These are phyloP conservation scores for Kalmusia sp. DNA, from an alignment of 2,329 filamentous ascomycete genomes.

Conservation along the genomic window DNA sequence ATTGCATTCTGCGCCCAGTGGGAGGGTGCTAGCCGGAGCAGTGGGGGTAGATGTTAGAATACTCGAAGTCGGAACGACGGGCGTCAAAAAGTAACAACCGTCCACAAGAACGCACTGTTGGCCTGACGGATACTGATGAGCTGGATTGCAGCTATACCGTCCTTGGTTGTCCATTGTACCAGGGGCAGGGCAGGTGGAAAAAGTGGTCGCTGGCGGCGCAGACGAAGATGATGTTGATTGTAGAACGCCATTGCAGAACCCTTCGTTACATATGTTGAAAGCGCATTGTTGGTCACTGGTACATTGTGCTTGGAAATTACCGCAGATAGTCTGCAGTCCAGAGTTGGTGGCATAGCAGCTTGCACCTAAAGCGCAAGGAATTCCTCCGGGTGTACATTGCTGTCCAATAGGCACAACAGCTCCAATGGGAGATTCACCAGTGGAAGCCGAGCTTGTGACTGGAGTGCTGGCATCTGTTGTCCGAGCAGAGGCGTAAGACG, in stretches of 20 bases:
- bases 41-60: conserved; percentile 19
- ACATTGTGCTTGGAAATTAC: conserved; percentile 28
- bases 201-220: conserved; percentile 11
- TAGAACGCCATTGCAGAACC: conserved; percentile 24
- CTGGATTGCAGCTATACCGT: conserved; percentile 6
- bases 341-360: conserved; percentile 26
- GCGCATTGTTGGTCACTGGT: conserved; percentile 25
- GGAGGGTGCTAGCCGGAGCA: conserved; percentile 19
- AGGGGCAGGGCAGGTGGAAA: conserved; percentile 3
- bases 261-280: conserved; percentile 27
- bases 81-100: conserved; percentile 1
- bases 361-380: conserved; percentile 21
- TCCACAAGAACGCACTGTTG: neutral
- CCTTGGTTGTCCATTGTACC: conserved; percentile 1
- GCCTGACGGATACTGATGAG: conserved; percentile 1
- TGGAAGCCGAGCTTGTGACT: conserved; percentile 2
- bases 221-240: conserved; percentile 12
- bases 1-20: conserved; percentile 26
- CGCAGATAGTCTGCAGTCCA: conserved; percentile 17
- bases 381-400: conserved; percentile 18
- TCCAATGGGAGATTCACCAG: conserved; percentile 11
- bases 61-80: neutral
- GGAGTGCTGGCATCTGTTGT: neutral
- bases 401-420: conserved; percentile 17
- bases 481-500: conserved; percentile 18